Conservation (phyloP, 148 eudicot genomes). For the Pouteria glomerata region DNA sequence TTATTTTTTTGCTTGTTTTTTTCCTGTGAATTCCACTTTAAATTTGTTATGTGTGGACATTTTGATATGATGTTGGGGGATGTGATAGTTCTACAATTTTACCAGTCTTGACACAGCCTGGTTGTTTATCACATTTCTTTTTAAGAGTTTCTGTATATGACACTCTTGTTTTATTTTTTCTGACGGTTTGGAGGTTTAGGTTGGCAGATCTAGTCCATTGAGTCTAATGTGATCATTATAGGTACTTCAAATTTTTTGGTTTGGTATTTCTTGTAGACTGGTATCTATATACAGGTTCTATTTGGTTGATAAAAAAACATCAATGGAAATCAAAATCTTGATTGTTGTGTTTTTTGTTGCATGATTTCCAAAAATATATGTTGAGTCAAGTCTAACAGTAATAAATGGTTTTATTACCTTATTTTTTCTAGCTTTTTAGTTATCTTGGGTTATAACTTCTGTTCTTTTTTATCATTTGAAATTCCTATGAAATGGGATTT, state of each 20-base stretch:
- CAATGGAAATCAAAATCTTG: no score
- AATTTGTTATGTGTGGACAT: not conserved
- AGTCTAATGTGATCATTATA: not conserved
- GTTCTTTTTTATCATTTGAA: not conserved
- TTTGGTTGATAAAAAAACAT: not conserved
- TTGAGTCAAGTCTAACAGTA: not conserved
- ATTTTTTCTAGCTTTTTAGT: not conserved
- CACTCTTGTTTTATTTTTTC: not conserved
- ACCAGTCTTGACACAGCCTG: not conserved
- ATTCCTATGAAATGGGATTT: not conserved
- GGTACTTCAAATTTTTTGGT: not conserved
- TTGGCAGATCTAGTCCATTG: not conserved
- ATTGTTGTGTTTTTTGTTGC: not conserved
- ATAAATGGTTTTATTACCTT: not conserved
- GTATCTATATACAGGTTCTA: not conserved
- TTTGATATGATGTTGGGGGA: not conserved
- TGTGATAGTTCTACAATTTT: not conserved
- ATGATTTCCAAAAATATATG: not conserved
- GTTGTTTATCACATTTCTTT: not conserved
- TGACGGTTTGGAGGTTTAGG: not conserved
- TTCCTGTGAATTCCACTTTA: not conserved
- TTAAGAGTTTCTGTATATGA: not conserved
- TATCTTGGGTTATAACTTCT: not conserved
- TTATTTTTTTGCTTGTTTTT: not conserved
- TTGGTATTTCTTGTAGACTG: not conserved